Evolutionary conservation across 2,329 filamentous ascomycete genomes (phyloP).

Genomic region (Cercospora sp.): DNA sequence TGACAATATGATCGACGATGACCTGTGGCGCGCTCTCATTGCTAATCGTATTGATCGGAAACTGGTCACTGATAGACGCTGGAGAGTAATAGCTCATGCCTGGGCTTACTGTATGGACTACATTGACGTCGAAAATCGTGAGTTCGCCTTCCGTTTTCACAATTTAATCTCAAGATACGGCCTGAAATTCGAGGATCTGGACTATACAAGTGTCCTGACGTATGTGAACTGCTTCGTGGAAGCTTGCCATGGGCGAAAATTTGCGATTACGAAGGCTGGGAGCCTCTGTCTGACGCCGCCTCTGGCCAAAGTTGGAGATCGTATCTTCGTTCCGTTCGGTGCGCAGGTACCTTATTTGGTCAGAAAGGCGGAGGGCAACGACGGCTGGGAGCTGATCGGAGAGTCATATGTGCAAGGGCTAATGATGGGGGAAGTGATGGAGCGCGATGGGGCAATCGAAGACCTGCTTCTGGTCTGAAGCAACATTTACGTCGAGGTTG

Average conservation of each 20-base stretch:
- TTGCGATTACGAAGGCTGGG: not conserved
- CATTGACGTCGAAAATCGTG: not conserved
- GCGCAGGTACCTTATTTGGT: not conserved
- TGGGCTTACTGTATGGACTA: not conserved
- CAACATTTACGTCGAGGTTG: not conserved
- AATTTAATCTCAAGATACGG: not conserved
- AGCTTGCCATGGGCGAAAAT: not conserved
- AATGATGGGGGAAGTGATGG: not conserved
- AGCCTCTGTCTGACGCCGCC: not conserved
- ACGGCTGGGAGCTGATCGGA: not conserved
- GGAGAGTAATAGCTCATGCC: not conserved
- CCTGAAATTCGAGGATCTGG: not conserved
- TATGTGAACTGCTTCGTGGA: not conserved
- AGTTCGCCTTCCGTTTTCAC: not conserved
- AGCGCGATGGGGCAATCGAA: not conserved
- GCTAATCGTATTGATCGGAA: not conserved
- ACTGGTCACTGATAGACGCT: not conserved
- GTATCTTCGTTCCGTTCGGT: not conserved
- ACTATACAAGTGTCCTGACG: not conserved
- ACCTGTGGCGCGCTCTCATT: not conserved
- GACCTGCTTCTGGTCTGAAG: not conserved
- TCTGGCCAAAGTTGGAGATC: not conserved
- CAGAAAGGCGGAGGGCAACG: not conserved
- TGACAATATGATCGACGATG: not conserved
- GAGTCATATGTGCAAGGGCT: not conserved